Percentiles rank a stretch among this genome's conserved stretches.
These are phyloP conservation scores for Globisporangium takayamanum DNA, from an alignment of 352 stramenopile species.

Conservation along the genomic window DNA sequence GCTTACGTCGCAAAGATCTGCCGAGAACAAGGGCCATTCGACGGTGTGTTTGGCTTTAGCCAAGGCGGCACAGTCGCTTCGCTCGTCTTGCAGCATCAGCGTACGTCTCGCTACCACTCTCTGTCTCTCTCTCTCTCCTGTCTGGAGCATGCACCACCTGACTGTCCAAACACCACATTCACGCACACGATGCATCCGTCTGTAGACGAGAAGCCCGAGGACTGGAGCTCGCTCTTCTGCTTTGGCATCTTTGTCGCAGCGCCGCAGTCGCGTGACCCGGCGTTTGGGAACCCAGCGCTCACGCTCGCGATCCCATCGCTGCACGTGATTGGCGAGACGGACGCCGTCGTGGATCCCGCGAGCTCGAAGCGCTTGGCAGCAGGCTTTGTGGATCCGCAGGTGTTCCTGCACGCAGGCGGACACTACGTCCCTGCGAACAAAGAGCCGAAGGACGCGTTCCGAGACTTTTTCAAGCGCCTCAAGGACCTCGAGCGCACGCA, in stretches of 20 bases:
- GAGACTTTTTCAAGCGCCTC: conserved; percentile 60
- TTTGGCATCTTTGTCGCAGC: conserved; percentile 77
- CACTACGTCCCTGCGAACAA: conserved; percentile 88
- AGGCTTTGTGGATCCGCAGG: conserved; percentile 41
- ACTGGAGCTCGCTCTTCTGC: conserved; percentile 52
- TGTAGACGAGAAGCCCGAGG: conserved; percentile 29
- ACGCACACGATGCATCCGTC: neutral
- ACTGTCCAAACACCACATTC: neutral
- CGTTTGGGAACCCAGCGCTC: conserved; percentile 29
- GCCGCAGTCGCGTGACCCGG: conserved; percentile 33
- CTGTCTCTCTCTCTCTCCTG: neutral
- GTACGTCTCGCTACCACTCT: conserved; percentile 20
- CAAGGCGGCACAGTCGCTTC: conserved; percentile 71
- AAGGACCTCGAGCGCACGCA: conserved; percentile 3
- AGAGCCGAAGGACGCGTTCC: conserved; percentile 65
- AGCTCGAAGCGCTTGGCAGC: conserved; percentile 50
- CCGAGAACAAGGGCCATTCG: conserved; percentile 71
- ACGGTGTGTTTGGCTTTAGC: conserved; percentile 83
- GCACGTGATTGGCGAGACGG: conserved; percentile 77
- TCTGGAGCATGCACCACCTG: neutral
- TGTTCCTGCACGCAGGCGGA: conserved; percentile 62
- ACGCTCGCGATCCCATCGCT: conserved; percentile 61
- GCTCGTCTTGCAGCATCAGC: conserved; percentile 62
- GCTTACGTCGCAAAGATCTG: conserved; percentile 60
- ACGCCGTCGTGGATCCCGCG: conserved; percentile 54